Conservation (phyloP, 257 asterid genomes). For the Vinca minor region DNA sequence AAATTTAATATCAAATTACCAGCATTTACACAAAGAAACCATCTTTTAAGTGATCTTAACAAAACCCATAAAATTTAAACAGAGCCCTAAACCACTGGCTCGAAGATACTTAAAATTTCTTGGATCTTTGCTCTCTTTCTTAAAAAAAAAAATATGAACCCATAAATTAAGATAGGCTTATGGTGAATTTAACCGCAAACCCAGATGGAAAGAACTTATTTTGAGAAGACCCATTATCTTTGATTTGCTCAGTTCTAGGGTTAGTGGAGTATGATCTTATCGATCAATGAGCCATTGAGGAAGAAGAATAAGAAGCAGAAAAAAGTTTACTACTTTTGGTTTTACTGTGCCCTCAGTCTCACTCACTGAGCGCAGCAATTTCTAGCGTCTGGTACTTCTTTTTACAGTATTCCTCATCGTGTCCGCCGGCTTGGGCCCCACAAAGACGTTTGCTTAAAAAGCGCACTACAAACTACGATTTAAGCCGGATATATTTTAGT, state of each 20-base stretch:
- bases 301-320: conserved; percentile 5
- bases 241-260: conserved; percentile 38
- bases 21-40: conserved; percentile 25
- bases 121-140: too few species aligned
- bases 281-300: conserved; percentile 36
- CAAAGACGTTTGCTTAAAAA: too few species aligned
- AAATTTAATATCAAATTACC: too few species aligned
- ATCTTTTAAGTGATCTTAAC: conserved; percentile 5
- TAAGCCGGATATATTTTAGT: too few species aligned
- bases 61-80: too few species aligned
- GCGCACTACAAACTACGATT: too few species aligned
- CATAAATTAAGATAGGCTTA: conserved; percentile 20
- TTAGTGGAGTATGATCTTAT: conserved; percentile 29
- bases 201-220: conserved; percentile 36
- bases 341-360: not conserved
- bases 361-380: not conserved
- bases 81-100: too few species aligned
- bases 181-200: conserved; percentile 23
- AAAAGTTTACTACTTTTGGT: conserved; percentile 11
- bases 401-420: too few species aligned
- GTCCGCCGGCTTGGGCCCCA: too few species aligned
- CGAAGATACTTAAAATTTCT: conserved; percentile 11
- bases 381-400: too few species aligned
- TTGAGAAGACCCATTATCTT: conserved; percentile 23
- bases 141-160: conserved; percentile 18